Evolutionary conservation across 441 rosid genomes (phyloP), one percentile per base, ranked within the genome.

Genomic region (Syzygium malaccense): DNA sequence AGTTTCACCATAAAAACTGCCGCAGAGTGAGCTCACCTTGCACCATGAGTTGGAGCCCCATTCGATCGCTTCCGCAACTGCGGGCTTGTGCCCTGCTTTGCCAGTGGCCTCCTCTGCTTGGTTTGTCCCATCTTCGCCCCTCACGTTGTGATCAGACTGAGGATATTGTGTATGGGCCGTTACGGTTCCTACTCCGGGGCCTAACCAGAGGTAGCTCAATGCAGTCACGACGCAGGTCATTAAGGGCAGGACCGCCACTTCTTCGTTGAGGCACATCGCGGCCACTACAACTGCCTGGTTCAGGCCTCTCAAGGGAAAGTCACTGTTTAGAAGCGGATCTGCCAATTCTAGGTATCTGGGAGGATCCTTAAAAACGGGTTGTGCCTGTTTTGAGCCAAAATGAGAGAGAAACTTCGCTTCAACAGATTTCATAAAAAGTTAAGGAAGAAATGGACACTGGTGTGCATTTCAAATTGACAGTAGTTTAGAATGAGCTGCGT

Each of bases 261-360:
- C 99, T 87, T 96, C 99, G 30, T 96, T 95, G 53, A 97, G 92
- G 88, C 99, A 96, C 98, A 96, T 97, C 20, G 97, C 96, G 0
- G 99, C 96, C 0, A 95, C 95, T 13, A 96, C 99, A 41, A 96
- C 93, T 0, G 96, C 99, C 88, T 96, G 99, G 86, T 96, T 95
- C 89, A 96, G 86, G 9, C 95, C 95, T 90, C 91, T 93, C 78
- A 89, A 55, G 1, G 98, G 99, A 89, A 89, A 97, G 8, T 92
- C 91, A 45, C 93, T 93, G 15, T 88, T 62, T 2, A 97, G 91
- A 57, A 91, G 89, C 41, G 98, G 98, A 91, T 97, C 98, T 0
- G 94, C 98, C 12, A 97, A 91, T 88, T 95, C 92, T 4, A 92
- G 90, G 89, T 89, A 93, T 32, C 96, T 93, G 13, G 89, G 93